Base-by-base conservation (phyloP, 352 stramenopile species). In the Pythium dissimile region DNA sequence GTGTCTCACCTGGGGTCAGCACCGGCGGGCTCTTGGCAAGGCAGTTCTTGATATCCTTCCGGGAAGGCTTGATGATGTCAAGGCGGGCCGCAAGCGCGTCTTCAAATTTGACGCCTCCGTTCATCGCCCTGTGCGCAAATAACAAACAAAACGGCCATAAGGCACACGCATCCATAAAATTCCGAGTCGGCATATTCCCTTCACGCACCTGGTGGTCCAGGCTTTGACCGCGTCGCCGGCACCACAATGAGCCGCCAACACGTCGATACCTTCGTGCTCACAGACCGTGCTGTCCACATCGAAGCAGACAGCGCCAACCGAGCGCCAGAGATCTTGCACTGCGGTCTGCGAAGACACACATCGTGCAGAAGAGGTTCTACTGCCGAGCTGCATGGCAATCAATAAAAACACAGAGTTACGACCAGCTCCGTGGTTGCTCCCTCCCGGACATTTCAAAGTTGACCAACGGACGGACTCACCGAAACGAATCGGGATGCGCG, bases 231-330 rank as follows among this genome's bases (percentile, higher is more conserved):
- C 93, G 16, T 95, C 80, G 35, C 96, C 96, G 18, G 90, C 94
- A 16, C 97, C 97, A 32, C 96, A 96, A 62, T 97, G 91, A 39
- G 89, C 95, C n/a, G 97, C 97, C 5, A 99, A 79, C 32, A 99
- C 95, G 67, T 99, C 96, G 67, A 99, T 99, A 20, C 97, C 97
- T 72, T 99, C 97, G 39, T 99, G 96, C 21, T 73, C 71, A 62
- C 98, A 98, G 12, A 99, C 95, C 3, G 97, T 99, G 67, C 89
- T 98, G 78, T 99, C 97, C 0, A 99, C 96, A 65, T 99, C 93
- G 52, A 93, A 94, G 67, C 84, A 94, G 24, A 94, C 82, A 27
- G 83, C 85, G 13, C 70, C 68, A 2, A 92, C 72, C 0, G 77
- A 86, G n/a, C 78, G 73, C 80, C 80, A 91, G 21, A 88, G 60